Conservation (phyloP, 2,329 filamentous ascomycete species). For the Colletotrichum spinosum region DNA sequence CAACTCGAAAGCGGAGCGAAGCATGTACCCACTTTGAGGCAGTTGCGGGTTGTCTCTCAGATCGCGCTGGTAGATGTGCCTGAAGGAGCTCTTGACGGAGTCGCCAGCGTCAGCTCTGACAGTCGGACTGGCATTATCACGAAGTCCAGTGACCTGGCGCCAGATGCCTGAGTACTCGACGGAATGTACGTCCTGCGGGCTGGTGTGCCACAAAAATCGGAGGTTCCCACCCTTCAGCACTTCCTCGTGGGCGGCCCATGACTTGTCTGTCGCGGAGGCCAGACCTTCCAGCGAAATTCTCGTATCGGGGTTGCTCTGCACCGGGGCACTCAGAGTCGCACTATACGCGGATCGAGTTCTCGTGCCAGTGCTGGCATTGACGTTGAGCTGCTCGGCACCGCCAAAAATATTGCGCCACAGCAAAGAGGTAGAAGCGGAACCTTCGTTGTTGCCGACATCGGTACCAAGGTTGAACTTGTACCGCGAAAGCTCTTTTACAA, state of each 20-base stretch:
- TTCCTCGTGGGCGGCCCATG: constrained; percentile 95
- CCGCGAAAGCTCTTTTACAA: constrained; percentile 83
- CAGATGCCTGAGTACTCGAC: constrained; percentile 84
- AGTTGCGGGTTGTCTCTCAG: constrained; percentile 86
- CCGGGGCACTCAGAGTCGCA: constrained; percentile 83
- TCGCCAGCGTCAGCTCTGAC: constrained; percentile 90
- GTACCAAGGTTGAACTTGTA: constrained; percentile 94
- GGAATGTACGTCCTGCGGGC: constrained; percentile 72
- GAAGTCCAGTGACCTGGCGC: constrained; percentile 88
- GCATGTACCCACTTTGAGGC: constrained; percentile 82
- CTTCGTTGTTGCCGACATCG: constrained; percentile 92
- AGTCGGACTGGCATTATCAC: constrained; percentile 80
- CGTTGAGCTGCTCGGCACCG: constrained; percentile 87
- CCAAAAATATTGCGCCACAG: constrained; percentile 94
- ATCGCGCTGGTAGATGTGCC: constrained; percentile 84
- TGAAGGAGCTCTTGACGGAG: constrained; percentile 87
- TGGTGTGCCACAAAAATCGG: constrained; percentile 77
- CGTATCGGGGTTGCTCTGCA: constrained; percentile 83
- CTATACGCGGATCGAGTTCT: constrained; percentile 93
- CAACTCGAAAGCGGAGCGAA: constrained; percentile 84
- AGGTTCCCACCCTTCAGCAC: constrained; percentile 81
- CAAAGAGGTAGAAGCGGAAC: constrained; percentile 89
- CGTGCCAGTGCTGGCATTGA: constrained; percentile 90
- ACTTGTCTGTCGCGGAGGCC: constrained; percentile 86
- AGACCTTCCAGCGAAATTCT: constrained; percentile 83